Percentiles rank a stretch among this genome's conserved stretches.
Evolutionary conservation across 2,329 filamentous ascomycete species (phyloP).

Genomic region (Diplocarpon rosae): DNA sequence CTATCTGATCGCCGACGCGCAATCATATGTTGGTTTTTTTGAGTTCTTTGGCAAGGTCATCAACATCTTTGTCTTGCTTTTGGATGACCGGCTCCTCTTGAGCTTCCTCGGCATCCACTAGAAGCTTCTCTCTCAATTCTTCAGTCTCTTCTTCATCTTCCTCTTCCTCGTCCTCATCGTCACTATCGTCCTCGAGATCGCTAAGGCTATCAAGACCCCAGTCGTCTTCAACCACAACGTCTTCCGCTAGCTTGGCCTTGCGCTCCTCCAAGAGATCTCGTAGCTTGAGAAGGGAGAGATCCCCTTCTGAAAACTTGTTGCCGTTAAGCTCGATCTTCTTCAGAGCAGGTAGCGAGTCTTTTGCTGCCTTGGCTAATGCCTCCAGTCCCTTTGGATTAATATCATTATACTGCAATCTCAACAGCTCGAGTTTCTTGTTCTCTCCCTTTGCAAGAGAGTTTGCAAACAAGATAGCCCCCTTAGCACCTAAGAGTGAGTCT

Average conservation of each 20-base stretch:
- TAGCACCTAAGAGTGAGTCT: slow-evolving; percentile 72
- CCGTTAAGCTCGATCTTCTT: slow-evolving; percentile 89
- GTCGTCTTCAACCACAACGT: slow-evolving; percentile 60
- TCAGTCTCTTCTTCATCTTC: slow-evolving; percentile 45
- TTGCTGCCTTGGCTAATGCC: slow-evolving; percentile 57
- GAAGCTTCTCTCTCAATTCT: slow-evolving; percentile 56
- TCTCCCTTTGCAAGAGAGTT: slow-evolving; percentile 61
- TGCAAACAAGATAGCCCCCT: slow-evolving; percentile 65
- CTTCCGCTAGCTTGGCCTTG: slow-evolving; percentile 61
- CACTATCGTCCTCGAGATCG: slow-evolving; percentile 66
- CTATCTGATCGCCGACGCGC: too few species aligned
- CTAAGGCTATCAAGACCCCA: slow-evolving; percentile 81
- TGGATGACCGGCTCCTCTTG: slow-evolving; percentile 64
- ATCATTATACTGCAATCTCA: slow-evolving; percentile 90
- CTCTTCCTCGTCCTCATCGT: slow-evolving; percentile 58
- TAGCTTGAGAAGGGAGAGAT: slow-evolving; percentile 57
- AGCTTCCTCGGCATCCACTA: slow-evolving; percentile 59
- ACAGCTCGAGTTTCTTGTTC: slow-evolving; percentile 67
- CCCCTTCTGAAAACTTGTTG: slow-evolving; percentile 87
- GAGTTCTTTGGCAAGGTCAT: slow-evolving; percentile 65
- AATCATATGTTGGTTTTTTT: slow-evolving; percentile 43
- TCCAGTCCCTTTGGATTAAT: slow-evolving; percentile 70
- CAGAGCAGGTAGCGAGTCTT: slow-evolving; percentile 59
- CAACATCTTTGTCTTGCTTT: slow-evolving; percentile 65
- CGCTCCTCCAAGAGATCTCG: slow-evolving; percentile 63